Evolutionary conservation across 768 basidiomycete genomes (phyloP), one percentile per base, ranked within the genome.

Genomic region (Pholiota conissans): DNA sequence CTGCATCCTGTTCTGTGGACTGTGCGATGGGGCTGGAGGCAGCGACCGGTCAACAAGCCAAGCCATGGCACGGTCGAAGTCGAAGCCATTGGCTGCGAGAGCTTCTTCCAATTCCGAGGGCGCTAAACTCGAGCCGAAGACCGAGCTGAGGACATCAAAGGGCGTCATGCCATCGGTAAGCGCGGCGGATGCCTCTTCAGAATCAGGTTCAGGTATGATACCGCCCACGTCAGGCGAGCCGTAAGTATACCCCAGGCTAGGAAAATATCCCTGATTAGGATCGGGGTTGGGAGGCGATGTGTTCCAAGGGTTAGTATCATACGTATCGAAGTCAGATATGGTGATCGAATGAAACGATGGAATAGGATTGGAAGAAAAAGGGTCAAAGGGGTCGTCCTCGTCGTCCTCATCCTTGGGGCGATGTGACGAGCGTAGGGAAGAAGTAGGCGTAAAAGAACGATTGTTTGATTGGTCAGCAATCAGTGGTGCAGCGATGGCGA

Each of bases 161-260:
- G 97, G 97, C 1, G 96, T 96, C 93, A 99, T 96, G 42, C 94
- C 94, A 68, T 92, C 90, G 0, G 89, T 90, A 50, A 93, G 81
- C 73, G 83, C 82, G 32, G 79, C 74, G 11, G 79, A 78, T 34
- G 87, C 83, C 5, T 76, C 74, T 55, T 78, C 75, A 55, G 73
- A 67, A 29, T 67, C 65, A 10, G 64, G 62, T 39, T 64, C 65
- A 26, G 58, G 61, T n/a, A 55, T 60, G 47, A 46, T 55, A 59
- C 26, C 48, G 24, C 42, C 42, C 42, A 52, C 24, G 18, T 61
- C 61, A 18, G 64, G 49, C 2, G 80, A 39, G 28, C 58, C 61
- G 51, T 62, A 66, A n/a, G 60, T n/a, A 59, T 52, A 80, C 3
- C 39, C 49, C 3, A 45, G 20, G 11, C 42, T 28, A 1, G 55